Evolutionary conservation across 2,329 filamentous ascomycete species (phyloP).

Genomic region (Xylaria sp.): DNA sequence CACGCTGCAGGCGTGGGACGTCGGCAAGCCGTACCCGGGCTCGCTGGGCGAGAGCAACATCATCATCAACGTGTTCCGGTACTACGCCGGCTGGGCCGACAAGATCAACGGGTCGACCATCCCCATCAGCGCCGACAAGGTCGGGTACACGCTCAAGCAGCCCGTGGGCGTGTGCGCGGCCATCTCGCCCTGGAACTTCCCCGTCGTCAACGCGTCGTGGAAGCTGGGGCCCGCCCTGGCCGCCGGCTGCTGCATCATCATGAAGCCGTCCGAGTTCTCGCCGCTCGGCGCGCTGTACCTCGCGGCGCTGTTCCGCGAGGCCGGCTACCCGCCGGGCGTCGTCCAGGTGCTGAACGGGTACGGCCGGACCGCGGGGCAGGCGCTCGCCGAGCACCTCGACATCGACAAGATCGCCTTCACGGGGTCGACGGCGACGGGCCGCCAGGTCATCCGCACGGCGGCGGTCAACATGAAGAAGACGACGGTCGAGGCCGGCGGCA

Average conservation of each 20-base stretch:
- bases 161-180: conserved; percentile 76
- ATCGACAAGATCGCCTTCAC: conserved; percentile 83
- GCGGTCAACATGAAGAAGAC: conserved; percentile 78
- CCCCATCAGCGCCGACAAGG: conserved; percentile 68
- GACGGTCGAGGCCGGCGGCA: conserved; percentile 76
- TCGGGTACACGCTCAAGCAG: conserved; percentile 76
- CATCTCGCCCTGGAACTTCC: conserved; percentile 85
- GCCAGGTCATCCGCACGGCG: conserved; percentile 63
- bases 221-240: conserved; percentile 73
- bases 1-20: conserved; percentile 73
- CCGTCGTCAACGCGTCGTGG: conserved; percentile 75
- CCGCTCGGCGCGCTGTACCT: conserved; percentile 65
- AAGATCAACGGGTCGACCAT: conserved; percentile 81
- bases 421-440: conserved; percentile 59
- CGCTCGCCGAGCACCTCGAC: conserved; percentile 73
- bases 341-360: conserved; percentile 75
- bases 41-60: conserved; percentile 55
- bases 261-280: conserved; percentile 68
- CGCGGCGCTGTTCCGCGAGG: conserved; percentile 68
- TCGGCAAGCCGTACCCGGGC: conserved; percentile 79
- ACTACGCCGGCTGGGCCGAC: conserved; percentile 80
- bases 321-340: conserved; percentile 76
- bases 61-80: conserved; percentile 57
- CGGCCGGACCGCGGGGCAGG: conserved; percentile 75
- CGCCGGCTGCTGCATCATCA: conserved; percentile 64